Percentiles rank a stretch among this genome's conserved stretches.
Evolutionary conservation across 768 basidiomycete species (phyloP).

Genomic region (Trametes cubensis): DNA sequence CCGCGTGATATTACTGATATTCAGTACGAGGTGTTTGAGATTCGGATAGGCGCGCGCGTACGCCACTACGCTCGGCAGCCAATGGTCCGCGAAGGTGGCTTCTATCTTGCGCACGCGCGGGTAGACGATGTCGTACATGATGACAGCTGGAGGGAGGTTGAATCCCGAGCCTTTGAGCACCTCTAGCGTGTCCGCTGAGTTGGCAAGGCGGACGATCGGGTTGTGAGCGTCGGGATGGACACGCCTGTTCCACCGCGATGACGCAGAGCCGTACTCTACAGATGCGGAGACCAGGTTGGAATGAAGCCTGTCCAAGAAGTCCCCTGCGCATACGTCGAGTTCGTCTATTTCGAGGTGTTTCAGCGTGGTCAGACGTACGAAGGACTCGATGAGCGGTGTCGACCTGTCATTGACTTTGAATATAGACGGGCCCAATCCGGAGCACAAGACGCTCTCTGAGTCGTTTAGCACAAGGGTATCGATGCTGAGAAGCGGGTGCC

Average conservation of each 20-base stretch:
- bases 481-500: neutral
- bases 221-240: conserved; percentile 5
- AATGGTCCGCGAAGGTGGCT: neutral
- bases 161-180: conserved; percentile 11
- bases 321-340: neutral
- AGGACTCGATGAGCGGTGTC: neutral
- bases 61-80: conserved; percentile 11
- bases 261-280: neutral
- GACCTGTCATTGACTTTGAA: neutral
- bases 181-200: conserved; percentile 9
- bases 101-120: conserved; percentile 6
- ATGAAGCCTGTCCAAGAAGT: neutral
- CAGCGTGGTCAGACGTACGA: conserved; percentile 3
- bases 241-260: neutral
- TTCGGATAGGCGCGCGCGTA: conserved; percentile 16
- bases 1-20: neutral
- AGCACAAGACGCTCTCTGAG: conserved; percentile 6
- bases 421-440: neutral
- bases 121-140: conserved; percentile 17
- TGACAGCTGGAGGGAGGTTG: neutral
- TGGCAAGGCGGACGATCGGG: conserved; percentile 13
- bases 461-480: conserved; percentile 2
- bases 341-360: conserved; percentile 4
- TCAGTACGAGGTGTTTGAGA: conserved; percentile 12
- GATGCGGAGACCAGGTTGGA: neutral